Conservation (phyloP, 148 eudicot genomes). For the Bassia scoparia region DNA sequence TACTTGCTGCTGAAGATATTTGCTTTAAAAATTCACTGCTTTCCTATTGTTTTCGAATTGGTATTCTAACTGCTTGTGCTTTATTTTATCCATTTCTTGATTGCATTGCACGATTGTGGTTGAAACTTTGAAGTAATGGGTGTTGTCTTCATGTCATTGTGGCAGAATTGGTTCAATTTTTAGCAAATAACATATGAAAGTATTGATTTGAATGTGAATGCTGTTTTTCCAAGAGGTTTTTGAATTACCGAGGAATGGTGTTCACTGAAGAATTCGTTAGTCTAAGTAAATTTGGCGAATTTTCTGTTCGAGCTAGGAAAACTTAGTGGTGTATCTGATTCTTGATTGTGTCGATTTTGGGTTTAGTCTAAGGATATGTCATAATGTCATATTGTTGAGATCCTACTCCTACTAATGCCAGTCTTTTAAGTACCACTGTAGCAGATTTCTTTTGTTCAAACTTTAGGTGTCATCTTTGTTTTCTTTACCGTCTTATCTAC, state of each 20-base stretch:
- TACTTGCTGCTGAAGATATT: conserved; percentile 89
- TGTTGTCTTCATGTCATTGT: neutral
- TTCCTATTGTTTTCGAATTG: conserved; percentile 79
- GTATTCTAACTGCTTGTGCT: conserved; percentile 39
- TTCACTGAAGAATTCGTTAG: neutral
- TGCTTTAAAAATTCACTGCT: conserved; percentile 78
- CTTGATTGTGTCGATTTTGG: neutral
- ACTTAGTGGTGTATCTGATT: neutral
- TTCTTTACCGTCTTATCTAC: neutral
- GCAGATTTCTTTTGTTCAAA: neutral
- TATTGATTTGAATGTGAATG: no score
- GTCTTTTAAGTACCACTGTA: neutral
- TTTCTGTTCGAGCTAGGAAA: neutral
- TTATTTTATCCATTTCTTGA: conserved; percentile 12
- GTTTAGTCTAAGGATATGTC: neutral
- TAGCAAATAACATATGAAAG: no score
- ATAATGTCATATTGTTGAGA: neutral
- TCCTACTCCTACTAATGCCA: neutral
- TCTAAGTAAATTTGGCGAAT: neutral
- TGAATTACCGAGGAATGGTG: neutral
- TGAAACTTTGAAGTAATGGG: neutral
- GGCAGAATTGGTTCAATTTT: neutral
- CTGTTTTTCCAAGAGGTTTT: no score
- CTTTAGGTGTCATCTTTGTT: neutral
- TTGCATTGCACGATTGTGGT: neutral